Base-by-base conservation (phyloP, 2,329 filamentous ascomycete species). In the Thyridium curvatum region DNA sequence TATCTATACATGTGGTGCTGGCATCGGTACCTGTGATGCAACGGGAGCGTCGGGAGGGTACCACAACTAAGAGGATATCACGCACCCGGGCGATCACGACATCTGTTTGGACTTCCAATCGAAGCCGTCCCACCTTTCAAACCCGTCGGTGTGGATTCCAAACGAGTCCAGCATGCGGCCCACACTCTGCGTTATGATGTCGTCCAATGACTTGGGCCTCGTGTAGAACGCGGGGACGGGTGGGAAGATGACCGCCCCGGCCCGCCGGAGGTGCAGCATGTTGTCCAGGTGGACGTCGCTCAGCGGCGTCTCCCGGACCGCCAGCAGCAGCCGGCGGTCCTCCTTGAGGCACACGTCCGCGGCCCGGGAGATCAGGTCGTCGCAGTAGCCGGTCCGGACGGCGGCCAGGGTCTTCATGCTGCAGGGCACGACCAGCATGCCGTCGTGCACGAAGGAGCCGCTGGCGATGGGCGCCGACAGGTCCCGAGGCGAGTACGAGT, bases 261-360 rank as follows among this genome's bases (percentile, higher is more conserved):
- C 59, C 2, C 47, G 43, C 13, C 46, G 49, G 3, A 69, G 46
- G 12, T 49, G 50, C 21, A 66, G 41, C 68, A 73, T 72, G 41
- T 71, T 71, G 2, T 58, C 42, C 12, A 66, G 46, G 48, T 73
- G 67, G 16, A 71, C 67, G n/a, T 62, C 60, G 41, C 62, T 71
- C 10, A 70, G 47, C 38, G 68, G 66, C 2, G 65, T 70, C 46
- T 72, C 69, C 1, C 68, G 47, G 4, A 57, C 59, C 1, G 55
- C 64, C 1, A 70, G 53, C 0, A 68, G 58, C 1, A 71, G 46
- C 34, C 52, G 49, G 13, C 63, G 41, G 2, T 60, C 41, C 45
- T 72, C 68, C 45, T 72, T 72, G 2, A 72, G 47, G 38, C 54
- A 62, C 2, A 72, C 68, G 41, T 68, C 66, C 3, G 68, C 69